These are phyloP conservation scores for Pseudocercospora vitis DNA, from an alignment of 2,329 filamentous ascomycete species.

Conservation along the genomic window DNA sequence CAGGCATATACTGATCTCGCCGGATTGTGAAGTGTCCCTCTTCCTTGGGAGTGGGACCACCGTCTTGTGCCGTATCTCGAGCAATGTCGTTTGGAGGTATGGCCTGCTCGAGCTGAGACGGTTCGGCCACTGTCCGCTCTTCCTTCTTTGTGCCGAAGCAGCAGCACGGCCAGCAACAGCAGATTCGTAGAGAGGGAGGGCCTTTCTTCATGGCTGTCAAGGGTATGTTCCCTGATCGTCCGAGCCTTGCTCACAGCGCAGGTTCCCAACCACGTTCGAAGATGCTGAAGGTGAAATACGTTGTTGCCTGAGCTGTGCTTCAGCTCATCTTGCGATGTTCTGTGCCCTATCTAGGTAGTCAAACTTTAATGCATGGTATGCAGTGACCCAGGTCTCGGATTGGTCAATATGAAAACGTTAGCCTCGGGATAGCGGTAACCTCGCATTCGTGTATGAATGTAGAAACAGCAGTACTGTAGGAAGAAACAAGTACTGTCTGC, in stretches of 20 bases:
- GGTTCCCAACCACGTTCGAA: background rate
- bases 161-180: conserved; percentile 2
- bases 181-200: background rate
- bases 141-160: background rate
- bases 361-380: conserved; percentile 1
- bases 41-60: background rate
- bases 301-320: conserved; percentile 2
- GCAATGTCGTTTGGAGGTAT: background rate
- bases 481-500: conserved; percentile 1
- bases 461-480: background rate
- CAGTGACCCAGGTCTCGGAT: background rate
- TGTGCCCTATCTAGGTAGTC: background rate
- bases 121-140: background rate
- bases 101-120: conserved; percentile 1
- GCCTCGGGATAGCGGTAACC: conserved; percentile 5
- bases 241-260: no score
- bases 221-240: no score
- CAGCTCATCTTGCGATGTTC: conserved; percentile 5
- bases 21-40: background rate
- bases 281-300: background rate
- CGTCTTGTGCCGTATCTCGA: background rate
- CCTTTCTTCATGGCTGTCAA: conserved; percentile 8
- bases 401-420: background rate
- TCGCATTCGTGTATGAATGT: conserved; percentile 5
- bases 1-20: background rate